A percentile compares a stretch with the other conserved stretches of the same genome.
phyloP scores from a whole-genome alignment of 2,329 filamentous ascomycete genomes.

The Sphaerulina vaccinii region DNA sequence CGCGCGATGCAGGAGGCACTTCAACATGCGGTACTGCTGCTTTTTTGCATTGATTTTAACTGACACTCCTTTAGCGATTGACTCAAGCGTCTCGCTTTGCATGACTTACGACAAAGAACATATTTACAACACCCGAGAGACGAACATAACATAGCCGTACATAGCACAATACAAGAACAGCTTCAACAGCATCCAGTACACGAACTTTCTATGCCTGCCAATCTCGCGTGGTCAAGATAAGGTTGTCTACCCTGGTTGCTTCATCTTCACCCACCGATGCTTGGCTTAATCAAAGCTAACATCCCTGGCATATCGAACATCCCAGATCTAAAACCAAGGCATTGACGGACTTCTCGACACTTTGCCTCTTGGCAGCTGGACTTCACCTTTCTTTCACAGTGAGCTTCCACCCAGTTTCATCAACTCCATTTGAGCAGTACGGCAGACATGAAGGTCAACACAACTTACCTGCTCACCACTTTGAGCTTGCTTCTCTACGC shows the following conservation, averaged over 20 bases:
- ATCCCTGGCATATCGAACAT: too few species aligned
- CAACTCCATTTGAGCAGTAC: too few species aligned
- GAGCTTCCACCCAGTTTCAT: too few species aligned
- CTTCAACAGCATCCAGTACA: neutral
- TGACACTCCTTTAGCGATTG: neutral
- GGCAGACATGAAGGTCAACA: too few species aligned
- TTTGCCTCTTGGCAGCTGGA: too few species aligned
- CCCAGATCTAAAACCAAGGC: too few species aligned
- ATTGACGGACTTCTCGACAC: too few species aligned
- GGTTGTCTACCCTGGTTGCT: neutral
- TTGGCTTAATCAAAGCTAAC: too few species aligned
- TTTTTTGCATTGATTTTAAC: neutral
- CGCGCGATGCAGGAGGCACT: neutral
- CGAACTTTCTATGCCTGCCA: neutral
- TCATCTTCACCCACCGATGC: too few species aligned
- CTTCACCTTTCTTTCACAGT: too few species aligned
- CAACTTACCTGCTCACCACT: too few species aligned
- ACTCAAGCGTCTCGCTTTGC: neutral
- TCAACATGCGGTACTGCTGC: neutral
- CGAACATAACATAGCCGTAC: neutral
- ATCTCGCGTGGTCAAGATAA: neutral
- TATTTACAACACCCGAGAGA: neutral
- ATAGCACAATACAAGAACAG: neutral
- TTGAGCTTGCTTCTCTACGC: neutral
- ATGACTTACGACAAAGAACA: neutral